phyloP scores from a whole-genome alignment of 202 grass and related monocot genomes.

The Cymbopogon flexuosus region DNA sequence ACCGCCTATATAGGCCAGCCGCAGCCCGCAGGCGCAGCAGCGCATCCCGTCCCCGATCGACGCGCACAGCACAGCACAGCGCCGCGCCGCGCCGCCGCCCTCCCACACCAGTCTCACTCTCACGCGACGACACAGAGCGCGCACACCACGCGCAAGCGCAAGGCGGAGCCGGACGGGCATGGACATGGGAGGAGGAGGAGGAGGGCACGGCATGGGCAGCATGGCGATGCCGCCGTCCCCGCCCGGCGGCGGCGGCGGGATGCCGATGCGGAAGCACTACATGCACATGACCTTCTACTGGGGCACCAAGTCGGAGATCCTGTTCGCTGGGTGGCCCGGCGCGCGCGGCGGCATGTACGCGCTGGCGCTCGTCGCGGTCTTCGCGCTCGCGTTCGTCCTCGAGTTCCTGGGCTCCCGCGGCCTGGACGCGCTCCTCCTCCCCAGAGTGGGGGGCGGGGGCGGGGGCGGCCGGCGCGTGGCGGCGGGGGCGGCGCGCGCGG shows the following conservation, averaged over 20 bases:
- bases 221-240: not conserved
- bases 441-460: too few species aligned
- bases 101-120: too few species aligned
- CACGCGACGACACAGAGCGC: not conserved
- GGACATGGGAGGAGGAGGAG: constrained; percentile 33
- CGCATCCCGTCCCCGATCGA: not conserved
- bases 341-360: constrained; percentile 65
- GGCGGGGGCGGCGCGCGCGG: constrained; percentile 15
- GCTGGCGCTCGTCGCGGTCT: constrained; percentile 53
- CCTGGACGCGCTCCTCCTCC: constrained; percentile 4
- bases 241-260: not conserved
- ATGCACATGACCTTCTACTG: constrained; percentile 81
- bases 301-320: constrained; percentile 60
- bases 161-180: constrained; percentile 6
- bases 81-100: too few species aligned
- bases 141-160: not conserved
- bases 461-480: not conserved
- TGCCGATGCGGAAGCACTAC: constrained; percentile 40
- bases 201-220: constrained; percentile 42
- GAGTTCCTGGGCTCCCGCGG: constrained; percentile 43
- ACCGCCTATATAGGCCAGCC: not conserved
- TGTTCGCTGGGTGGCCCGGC: constrained; percentile 76
- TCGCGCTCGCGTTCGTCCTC: constrained; percentile 39
- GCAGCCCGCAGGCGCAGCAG: not conserved
- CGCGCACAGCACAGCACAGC: not conserved